Evolutionary conservation across 306 rosid genomes (phyloP).

Genomic region (Cicer yamashitae): DNA sequence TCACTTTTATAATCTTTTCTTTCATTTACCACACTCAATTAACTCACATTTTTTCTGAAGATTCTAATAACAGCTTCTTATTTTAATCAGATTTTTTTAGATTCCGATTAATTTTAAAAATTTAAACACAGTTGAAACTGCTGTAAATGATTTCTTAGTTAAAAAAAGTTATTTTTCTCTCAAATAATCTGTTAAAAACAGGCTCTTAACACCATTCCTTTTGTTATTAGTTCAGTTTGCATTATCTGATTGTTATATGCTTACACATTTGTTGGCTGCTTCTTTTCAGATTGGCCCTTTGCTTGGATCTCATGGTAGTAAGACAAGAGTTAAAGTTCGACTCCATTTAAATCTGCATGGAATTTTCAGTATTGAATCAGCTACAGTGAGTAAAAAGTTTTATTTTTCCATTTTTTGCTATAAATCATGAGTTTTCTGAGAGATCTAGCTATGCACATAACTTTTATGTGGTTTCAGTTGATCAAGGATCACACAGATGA

Average conservation of each 20-base stretch:
- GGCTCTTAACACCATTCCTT: neutral
- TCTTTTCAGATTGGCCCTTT: constrained; percentile 84
- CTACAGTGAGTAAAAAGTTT: constrained; percentile 66
- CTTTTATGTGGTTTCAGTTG: constrained; percentile 61
- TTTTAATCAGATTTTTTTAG: too few species aligned
- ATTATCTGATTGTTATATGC: constrained; percentile 33
- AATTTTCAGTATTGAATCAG: constrained; percentile 79
- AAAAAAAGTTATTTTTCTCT: too few species aligned
- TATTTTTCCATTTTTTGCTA: constrained; percentile 39
- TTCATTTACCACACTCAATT: too few species aligned
- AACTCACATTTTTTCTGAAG: too few species aligned
- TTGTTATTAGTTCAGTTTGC: constrained; percentile 18
- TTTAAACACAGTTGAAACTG: too few species aligned
- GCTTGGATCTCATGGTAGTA: constrained; percentile 59
- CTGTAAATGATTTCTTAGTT: too few species aligned
- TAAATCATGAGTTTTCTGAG: constrained; percentile 37
- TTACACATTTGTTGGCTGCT: constrained; percentile 32
- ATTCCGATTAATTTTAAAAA: too few species aligned
- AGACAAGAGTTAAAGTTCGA: constrained; percentile 79
- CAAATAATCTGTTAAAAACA: too few species aligned
- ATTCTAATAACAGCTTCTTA: too few species aligned
- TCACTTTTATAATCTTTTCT: too few species aligned
- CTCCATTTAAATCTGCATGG: constrained; percentile 81
- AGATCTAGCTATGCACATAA: constrained; percentile 38
- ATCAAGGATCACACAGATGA: constrained; percentile 64